phyloP scores from a whole-genome alignment of 73 alveolate genomes.

The Symbiodinium pilosum region DNA sequence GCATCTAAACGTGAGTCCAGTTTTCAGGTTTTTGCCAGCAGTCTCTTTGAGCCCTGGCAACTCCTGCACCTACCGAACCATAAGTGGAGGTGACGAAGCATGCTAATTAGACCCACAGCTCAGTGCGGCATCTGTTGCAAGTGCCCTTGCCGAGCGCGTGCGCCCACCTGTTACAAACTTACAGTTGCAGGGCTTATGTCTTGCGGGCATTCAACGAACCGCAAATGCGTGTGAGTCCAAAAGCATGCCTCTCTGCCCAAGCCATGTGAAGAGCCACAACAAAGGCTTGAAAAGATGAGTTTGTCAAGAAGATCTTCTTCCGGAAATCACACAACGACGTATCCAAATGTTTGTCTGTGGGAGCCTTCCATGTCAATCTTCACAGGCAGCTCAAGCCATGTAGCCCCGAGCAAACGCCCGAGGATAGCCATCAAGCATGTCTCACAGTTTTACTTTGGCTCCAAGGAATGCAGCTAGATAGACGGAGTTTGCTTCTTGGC shows the following conservation, averaged over 20 bases:
- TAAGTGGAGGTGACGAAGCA: not conserved
- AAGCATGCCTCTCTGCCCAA: conserved; percentile 4
- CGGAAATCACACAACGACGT: too few relatives aligned
- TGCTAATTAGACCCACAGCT: not conserved
- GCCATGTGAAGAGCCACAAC: conserved; percentile 1
- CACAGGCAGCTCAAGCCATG: not conserved
- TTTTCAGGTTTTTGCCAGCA: not conserved
- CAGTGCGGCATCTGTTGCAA: too few relatives aligned
- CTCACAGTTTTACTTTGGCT: not conserved
- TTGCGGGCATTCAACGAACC: too few relatives aligned
- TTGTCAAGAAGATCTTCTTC: not conserved
- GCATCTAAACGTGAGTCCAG: conserved; percentile 10
- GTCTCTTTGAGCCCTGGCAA: conserved; percentile 14
- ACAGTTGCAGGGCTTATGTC: too few relatives aligned
- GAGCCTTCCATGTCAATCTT: conserved; percentile 3
- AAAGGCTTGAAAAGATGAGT: not conserved
- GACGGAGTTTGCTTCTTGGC: too few relatives aligned
- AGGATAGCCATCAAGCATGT: not conserved
- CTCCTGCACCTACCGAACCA: conserved; percentile 6
- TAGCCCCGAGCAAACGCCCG: conserved; percentile 12
- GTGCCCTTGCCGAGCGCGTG: too few relatives aligned
- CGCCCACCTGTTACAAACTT: too few relatives aligned
- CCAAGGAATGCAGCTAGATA: too few relatives aligned
- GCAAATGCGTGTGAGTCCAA: not conserved
- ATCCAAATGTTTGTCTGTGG: too few relatives aligned